Evolutionary conservation across 352 stramenopile genomes (phyloP), one percentile per base, ranked within the genome.

Genomic region (Phytophthora fragariaefolia): DNA sequence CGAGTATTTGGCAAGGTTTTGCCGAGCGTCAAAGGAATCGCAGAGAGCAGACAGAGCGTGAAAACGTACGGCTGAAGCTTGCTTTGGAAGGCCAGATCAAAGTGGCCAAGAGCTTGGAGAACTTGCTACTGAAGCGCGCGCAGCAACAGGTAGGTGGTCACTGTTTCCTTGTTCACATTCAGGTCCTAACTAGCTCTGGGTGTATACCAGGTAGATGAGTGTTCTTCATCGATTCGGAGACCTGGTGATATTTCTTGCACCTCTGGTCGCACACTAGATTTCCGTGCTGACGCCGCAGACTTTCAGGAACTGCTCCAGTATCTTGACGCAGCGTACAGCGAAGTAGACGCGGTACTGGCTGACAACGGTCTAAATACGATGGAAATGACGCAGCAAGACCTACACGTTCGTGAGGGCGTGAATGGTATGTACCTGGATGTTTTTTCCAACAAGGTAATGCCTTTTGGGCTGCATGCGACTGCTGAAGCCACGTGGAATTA

Each of bases 21-120:
- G 71, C 61, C 48, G 9, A 3, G 9, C 56, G 67, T 2, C 66
- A 73, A 34, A 56, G 40, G 20, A 30, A 13, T 1, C 23, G 51
- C 28, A 53, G 56, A 27, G 57, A 59, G 27, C 61, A 70, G 20
- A 53, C 53, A n/a, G 66, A 79, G 50, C 58, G 58, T 66, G 71
- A 82, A 28, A 80, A 76, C 54, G 53, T 70, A 1, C 68, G 57
- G 2, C 53, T 83, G 2, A 69, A 67, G 17, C 40, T 64, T n/a
- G 20, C 76, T 53, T 60, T 80, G 15, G 69, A 78, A 51, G 23
- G 51, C 22, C 80, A 87, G 56, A 76, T 87, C 49, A 74, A 79
- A 40, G 58, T 84, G 24, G 72, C 70, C 32, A 83, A 74, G 45
- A 71, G 64, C 18, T 66, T 89, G n/a, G 67, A 86, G 47, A 71